These are phyloP conservation scores for Rutstroemia sydowiana DNA, from an alignment of 2,329 filamentous ascomycete species.

Conservation along the genomic window DNA sequence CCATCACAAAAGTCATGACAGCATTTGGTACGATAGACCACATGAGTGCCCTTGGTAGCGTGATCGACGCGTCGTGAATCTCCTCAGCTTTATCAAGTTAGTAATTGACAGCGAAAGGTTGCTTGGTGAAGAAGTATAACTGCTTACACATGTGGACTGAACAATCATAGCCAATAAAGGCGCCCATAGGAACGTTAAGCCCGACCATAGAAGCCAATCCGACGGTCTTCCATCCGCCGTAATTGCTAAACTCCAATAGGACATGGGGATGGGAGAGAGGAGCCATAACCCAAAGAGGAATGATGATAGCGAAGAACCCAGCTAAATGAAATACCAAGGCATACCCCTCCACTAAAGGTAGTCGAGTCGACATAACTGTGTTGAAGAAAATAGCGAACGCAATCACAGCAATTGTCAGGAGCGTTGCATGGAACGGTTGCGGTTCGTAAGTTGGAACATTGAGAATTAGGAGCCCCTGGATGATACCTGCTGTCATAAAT, in stretches of 20 bases:
- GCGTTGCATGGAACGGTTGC: slow-evolving; percentile 35
- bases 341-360: slow-evolving; percentile 37
- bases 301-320: slow-evolving; percentile 38
- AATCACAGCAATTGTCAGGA: slow-evolving; percentile 37
- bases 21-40: slow-evolving; percentile 31
- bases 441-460: slow-evolving; percentile 32
- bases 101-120: too few relatives aligned
- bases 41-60: slow-evolving; percentile 38
- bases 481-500: slow-evolving; percentile 37
- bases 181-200: slow-evolving; percentile 30
- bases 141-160: slow-evolving; percentile 31
- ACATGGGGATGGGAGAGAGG: slow-evolving; percentile 20
- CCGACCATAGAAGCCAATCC: slow-evolving; percentile 33
- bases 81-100: slow-evolving; percentile 34
- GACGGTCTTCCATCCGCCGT: slow-evolving; percentile 27
- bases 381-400: slow-evolving; percentile 38
- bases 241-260: slow-evolving; percentile 29
- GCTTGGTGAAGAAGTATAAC: too few relatives aligned
- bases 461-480: slow-evolving; percentile 34
- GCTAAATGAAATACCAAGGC: slow-evolving; percentile 39
- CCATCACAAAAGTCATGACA: slow-evolving; percentile 33
- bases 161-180: slow-evolving; percentile 19
- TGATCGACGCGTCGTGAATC: slow-evolving; percentile 38
- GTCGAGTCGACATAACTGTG: slow-evolving; percentile 31
- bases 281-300: slow-evolving; percentile 31